Evolutionary conservation across 139 green algal genomes (phyloP).

Genomic region (Picochlorum costavermella): DNA sequence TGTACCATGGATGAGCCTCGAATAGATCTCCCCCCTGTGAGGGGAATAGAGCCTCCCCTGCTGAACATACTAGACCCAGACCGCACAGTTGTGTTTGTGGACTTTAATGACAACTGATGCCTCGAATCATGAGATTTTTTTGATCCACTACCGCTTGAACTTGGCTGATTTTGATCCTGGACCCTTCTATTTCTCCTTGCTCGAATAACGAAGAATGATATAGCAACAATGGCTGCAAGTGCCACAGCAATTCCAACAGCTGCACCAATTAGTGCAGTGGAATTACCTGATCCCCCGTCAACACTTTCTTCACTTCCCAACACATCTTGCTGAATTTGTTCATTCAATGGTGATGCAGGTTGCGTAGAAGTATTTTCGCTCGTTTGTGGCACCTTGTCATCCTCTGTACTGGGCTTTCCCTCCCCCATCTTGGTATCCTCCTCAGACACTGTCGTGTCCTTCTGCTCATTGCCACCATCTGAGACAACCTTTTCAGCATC

Average conservation of each 20-base stretch:
- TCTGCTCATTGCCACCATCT: too few species aligned
- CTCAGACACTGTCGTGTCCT: background rate
- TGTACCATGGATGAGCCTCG: too few species aligned
- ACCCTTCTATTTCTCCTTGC: background rate
- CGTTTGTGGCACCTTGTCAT: background rate
- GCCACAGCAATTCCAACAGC: background rate
- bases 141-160: too few species aligned
- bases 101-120: too few species aligned
- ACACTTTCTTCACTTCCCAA: too few species aligned
- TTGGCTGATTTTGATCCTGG: background rate
- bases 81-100: background rate
- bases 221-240: background rate
- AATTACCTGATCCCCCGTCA: background rate
- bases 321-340: background rate
- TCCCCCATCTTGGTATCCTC: background rate
- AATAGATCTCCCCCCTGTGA: too few species aligned
- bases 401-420: background rate
- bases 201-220: background rate
- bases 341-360: background rate
- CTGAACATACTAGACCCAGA: background rate
- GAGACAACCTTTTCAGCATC: too few species aligned
- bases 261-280: background rate
- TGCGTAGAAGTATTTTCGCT: background rate
- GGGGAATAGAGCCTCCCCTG: background rate
- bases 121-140: too few species aligned